phyloP scores from a whole-genome alignment of 2,329 filamentous ascomycete species.

The Venturia carpophila region DNA sequence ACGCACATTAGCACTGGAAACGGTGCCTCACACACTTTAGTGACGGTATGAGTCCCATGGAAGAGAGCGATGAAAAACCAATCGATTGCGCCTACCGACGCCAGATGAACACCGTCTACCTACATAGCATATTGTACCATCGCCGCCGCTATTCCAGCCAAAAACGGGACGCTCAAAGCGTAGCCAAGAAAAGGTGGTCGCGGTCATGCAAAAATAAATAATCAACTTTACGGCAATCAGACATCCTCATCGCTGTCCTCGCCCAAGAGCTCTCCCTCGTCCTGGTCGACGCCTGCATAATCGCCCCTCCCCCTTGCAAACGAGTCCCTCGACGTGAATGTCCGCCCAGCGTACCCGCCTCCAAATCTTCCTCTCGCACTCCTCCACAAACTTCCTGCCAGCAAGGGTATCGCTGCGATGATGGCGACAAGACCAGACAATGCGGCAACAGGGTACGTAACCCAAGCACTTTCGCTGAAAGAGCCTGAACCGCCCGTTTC shows the following conservation, averaged over 20 bases:
- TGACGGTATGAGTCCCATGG: too few relatives aligned
- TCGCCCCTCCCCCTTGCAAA: slow-evolving; percentile 84
- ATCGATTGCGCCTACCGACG: neutral
- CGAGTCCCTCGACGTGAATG: slow-evolving; percentile 80
- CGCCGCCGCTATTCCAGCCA: slow-evolving; percentile 4
- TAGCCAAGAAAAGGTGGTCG: neutral
- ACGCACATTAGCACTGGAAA: too few relatives aligned
- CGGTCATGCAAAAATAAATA: neutral
- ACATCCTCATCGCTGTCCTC: slow-evolving; percentile 85
- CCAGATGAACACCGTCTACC: slow-evolving; percentile 1
- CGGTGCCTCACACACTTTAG: too few relatives aligned
- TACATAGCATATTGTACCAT: slow-evolving; percentile 1
- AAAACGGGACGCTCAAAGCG: neutral
- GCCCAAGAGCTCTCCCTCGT: slow-evolving; percentile 83
- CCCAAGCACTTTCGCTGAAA: slow-evolving; percentile 55
- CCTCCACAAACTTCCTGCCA: slow-evolving; percentile 67
- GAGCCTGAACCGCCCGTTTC: slow-evolving; percentile 41
- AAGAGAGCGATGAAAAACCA: neutral
- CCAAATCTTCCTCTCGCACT: slow-evolving; percentile 46
- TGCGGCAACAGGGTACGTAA: slow-evolving; percentile 61
- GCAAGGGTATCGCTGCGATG: slow-evolving; percentile 52
- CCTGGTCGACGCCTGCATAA: slow-evolving; percentile 81
- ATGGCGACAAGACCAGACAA: slow-evolving; percentile 49
- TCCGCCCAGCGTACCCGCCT: slow-evolving; percentile 46
- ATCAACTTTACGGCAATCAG: slow-evolving; percentile 29